A percentile compares a stretch with the other conserved stretches of the same genome.
These are phyloP conservation scores for Galeopsis tetrahit DNA, from an alignment of 257 asterid genomes.

Conservation along the genomic window DNA sequence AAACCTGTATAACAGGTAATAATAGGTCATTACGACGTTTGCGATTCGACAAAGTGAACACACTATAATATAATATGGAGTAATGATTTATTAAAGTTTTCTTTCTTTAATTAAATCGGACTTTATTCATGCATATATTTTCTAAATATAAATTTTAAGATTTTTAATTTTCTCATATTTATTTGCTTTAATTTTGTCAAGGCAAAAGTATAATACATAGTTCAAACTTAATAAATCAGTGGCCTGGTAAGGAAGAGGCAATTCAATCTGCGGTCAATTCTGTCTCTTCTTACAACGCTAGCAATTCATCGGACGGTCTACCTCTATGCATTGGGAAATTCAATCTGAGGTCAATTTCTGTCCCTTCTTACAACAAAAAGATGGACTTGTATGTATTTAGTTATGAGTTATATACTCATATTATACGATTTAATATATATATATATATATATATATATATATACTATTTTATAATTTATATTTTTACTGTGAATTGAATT, in stretches of 20 bases:
- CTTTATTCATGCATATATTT: neutral
- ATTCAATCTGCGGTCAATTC: constrained; percentile 9
- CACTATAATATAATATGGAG: too few species aligned
- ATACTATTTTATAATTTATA: too few species aligned
- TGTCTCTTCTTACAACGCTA: constrained; percentile 31
- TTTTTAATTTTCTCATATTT: neutral
- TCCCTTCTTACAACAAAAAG: constrained; percentile 46
- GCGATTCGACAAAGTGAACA: too few species aligned
- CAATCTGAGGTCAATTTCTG: constrained; percentile 60
- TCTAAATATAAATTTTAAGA: neutral
- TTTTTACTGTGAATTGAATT: too few species aligned
- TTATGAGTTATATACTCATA: too few species aligned
- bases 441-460: too few species aligned
- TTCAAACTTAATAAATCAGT: constrained; percentile 20
- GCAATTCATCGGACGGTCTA: constrained; percentile 31
- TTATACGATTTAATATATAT: too few species aligned
- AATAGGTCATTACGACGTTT: too few species aligned
- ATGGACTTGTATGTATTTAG: constrained; percentile 58
- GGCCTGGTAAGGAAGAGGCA: neutral
- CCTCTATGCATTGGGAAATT: constrained; percentile 53
- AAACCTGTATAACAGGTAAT: too few species aligned
- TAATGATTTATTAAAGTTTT: too few species aligned
- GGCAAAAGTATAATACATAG: neutral
- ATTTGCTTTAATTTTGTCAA: neutral
- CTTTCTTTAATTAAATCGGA: neutral